Conservation (phyloP, 352 stramenopile genomes). For the Sclerospora graminicola region DNA sequence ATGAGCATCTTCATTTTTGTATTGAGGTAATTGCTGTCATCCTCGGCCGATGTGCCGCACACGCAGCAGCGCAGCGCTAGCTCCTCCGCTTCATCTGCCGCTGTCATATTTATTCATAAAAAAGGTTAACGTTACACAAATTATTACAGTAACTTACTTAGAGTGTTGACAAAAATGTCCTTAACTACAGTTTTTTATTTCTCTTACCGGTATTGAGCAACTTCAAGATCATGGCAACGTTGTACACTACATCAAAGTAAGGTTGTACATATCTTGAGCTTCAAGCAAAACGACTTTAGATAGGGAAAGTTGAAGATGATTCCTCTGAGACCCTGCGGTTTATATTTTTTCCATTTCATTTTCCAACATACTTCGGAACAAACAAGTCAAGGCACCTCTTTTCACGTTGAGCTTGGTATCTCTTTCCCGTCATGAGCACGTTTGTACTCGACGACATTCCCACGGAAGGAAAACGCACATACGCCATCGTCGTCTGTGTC, state of each 20-base stretch:
- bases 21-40: conserved; percentile 85
- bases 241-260: too few species aligned
- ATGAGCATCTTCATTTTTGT: conserved; percentile 90
- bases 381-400: too few species aligned
- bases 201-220: neutral
- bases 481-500: conserved; percentile 24
- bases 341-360: too few species aligned
- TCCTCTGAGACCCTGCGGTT: too few species aligned
- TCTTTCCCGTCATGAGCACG: too few species aligned
- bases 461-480: conserved; percentile 22
- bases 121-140: neutral
- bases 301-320: too few species aligned
- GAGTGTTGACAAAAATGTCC: neutral
- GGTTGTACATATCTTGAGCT: too few species aligned
- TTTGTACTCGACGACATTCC: conserved; percentile 17
- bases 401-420: too few species aligned
- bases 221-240: neutral
- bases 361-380: too few species aligned
- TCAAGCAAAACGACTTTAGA: too few species aligned
- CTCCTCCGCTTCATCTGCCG: conserved; percentile 49
- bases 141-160: neutral
- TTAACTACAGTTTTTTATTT: too few species aligned
- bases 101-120: conserved; percentile 12
- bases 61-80: conserved; percentile 80
- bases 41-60: conserved; percentile 74